Evolutionary conservation across 441 rosid genomes (phyloP).

Genomic region (Isatis lusitanica): DNA sequence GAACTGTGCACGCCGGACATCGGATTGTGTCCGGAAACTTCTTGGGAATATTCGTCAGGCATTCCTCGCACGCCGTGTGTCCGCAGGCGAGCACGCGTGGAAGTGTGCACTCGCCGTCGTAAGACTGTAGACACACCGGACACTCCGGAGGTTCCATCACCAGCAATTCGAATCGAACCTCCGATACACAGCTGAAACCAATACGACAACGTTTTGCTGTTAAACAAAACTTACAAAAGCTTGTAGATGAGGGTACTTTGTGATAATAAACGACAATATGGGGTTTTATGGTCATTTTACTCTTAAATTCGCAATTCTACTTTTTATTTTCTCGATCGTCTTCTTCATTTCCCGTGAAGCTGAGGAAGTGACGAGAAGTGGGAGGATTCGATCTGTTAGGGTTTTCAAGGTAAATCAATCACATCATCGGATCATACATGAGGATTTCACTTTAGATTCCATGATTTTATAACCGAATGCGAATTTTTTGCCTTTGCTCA

Average conservation of each 20-base stretch:
- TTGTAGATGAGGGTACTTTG: not conserved
- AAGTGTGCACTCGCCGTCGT: conserved; percentile 54
- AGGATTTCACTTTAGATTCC: not conserved
- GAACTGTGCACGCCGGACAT: conserved; percentile 84
- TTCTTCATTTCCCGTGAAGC: not conserved
- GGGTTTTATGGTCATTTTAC: not conserved
- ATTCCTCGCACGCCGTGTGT: conserved; percentile 76
- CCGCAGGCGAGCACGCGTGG: conserved; percentile 91
- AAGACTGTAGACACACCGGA: conserved; percentile 81
- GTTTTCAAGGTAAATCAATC: conserved; percentile 25
- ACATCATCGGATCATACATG: not conserved
- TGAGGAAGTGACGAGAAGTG: conserved; percentile 1
- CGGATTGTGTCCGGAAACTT: conserved; percentile 66
- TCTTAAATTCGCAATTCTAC: not conserved
- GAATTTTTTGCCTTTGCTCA: not conserved
- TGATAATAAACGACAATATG: not conserved
- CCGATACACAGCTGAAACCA: not conserved
- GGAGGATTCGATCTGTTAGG: conserved; percentile 16
- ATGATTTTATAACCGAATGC: not conserved
- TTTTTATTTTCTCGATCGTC: not conserved
- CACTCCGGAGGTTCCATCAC: conserved; percentile 71
- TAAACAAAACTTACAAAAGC: not conserved
- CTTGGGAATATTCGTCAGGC: conserved; percentile 62
- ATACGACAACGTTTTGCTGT: not conserved
- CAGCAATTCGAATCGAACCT: not conserved